phyloP scores from a whole-genome alignment of 345 rosid genomes.

The Populus alba region DNA sequence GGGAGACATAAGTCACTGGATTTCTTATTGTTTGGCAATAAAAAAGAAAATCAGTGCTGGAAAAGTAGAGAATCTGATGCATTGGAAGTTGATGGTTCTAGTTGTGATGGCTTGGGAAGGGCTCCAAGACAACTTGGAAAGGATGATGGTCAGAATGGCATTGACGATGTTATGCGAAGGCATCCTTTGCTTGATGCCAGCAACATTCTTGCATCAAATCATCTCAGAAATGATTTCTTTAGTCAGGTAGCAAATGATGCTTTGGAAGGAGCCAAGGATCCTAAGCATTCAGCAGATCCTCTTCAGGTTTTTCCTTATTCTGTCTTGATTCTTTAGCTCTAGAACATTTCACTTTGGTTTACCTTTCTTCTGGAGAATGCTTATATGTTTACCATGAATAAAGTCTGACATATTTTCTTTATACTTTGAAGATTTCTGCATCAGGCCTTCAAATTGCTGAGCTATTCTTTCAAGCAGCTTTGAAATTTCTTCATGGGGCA shows the following conservation, averaged over 20 bases:
- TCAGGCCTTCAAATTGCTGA: slow-evolving; percentile 5
- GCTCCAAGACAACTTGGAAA: neutral
- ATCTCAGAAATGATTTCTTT: neutral
- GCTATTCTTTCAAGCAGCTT: slow-evolving; percentile 17
- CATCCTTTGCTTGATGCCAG: neutral
- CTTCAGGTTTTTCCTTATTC: neutral
- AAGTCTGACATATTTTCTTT: neutral
- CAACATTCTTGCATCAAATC: neutral
- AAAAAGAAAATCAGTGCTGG: neutral
- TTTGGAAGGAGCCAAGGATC: neutral
- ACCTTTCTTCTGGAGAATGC: neutral
- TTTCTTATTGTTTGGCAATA: neutral
- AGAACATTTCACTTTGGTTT: neutral
- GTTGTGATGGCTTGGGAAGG: neutral
- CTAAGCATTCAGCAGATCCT: neutral
- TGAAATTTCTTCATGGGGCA: slow-evolving; percentile 22
- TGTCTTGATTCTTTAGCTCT: neutral
- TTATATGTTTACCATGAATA: neutral
- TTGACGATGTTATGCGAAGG: neutral
- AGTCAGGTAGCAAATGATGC: neutral
- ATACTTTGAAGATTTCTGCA: slow-evolving; percentile 3
- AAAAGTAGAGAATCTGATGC: neutral
- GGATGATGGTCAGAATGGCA: neutral
- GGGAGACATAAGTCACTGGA: neutral
- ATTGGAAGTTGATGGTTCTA: neutral